Base-by-base conservation (phyloP, 2,329 filamentous ascomycete genomes). In the Aureobasidium sp. region DNA sequence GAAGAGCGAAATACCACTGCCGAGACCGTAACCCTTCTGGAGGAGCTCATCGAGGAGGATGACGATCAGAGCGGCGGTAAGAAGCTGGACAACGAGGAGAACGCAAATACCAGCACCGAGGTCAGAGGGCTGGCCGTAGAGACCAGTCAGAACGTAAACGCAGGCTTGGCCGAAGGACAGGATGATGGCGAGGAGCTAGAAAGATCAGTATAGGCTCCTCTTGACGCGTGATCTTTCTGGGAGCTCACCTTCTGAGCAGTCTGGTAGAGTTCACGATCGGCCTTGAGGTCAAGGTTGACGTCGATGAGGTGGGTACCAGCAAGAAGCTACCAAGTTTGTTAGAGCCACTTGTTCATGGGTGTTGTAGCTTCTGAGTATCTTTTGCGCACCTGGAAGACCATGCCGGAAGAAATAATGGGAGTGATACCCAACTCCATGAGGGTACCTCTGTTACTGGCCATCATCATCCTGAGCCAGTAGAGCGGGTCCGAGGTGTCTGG, bases 401-500 rank as follows among this genome's bases (percentile, higher is more conserved):
- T 99, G 79, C 94, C 94, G 40, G 94, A 97, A 64, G 94, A 97
- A 80, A 99, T 97, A 78, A 99, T 99, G 71, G 95, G 95, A 27
- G 94, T 96, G 71, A 97, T 81, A 63, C 74, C 74, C 57, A 75
- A 64, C 65, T 75, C 74, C 73, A 75, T 75, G 19, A 76, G 67
- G 15, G 73, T 75, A 62, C 73, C 73, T 54, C 74, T 87, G 78
- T 99, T 99, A 88, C 91, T 96, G 74, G 94, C 94, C 85, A 97
- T 86, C 87, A 99, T 97, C 93, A 99, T 97, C 79, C 94, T 89
- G 74, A 99, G 85, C 94, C 94, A 99, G 86, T 99, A 99, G 72
- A 99, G 84, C 70, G 94, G 95, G 81, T 99, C 95, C 65, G 94
- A 97, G 71, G 91, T 97, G 72, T 80, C 78, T 73, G 63, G 27